Percentiles rank a stretch among this genome's conserved stretches.
Evolutionary conservation across 2,329 filamentous ascomycete species (phyloP).

Genomic region (Lizonia empirigonia): DNA sequence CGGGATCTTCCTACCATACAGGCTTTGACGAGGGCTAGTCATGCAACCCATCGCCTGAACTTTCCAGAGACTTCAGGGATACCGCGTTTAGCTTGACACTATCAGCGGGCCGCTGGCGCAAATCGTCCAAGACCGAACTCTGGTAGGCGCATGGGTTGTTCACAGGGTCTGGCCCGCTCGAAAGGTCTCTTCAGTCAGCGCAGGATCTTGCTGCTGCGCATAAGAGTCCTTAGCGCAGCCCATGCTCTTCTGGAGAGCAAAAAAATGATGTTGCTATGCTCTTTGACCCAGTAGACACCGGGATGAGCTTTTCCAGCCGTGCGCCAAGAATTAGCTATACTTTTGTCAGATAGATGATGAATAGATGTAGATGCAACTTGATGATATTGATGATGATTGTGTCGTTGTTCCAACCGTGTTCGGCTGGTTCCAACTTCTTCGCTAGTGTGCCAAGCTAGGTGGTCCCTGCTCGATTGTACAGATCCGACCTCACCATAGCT

Average conservation of each 20-base stretch:
- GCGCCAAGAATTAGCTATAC: no score
- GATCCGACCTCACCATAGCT: no score
- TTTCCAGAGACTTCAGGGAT: background rate
- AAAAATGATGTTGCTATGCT: background rate
- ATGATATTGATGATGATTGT: no score
- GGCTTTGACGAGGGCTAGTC: background rate
- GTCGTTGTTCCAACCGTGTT: no score
- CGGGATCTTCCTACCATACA: background rate
- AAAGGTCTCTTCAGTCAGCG: background rate
- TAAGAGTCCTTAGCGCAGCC: background rate
- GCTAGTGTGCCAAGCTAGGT: no score
- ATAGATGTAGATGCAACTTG: no score
- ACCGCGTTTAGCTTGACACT: background rate
- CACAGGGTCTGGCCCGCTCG: background rate
- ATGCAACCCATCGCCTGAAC: background rate
- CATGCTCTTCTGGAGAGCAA: background rate
- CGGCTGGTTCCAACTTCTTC: no score
- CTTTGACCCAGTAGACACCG: no score
- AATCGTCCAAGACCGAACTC: background rate
- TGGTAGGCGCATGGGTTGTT: background rate
- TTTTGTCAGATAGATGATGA: no score
- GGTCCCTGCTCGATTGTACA: no score
- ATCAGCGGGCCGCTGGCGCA: constrained; percentile 1
- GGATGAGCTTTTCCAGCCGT: no score
- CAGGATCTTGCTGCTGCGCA: background rate